Percentiles rank a stretch among this genome's conserved stretches.
phyloP scores from a whole-genome alignment of 2,329 filamentous ascomycete genomes.

The Dryadomyces sulphureus region DNA sequence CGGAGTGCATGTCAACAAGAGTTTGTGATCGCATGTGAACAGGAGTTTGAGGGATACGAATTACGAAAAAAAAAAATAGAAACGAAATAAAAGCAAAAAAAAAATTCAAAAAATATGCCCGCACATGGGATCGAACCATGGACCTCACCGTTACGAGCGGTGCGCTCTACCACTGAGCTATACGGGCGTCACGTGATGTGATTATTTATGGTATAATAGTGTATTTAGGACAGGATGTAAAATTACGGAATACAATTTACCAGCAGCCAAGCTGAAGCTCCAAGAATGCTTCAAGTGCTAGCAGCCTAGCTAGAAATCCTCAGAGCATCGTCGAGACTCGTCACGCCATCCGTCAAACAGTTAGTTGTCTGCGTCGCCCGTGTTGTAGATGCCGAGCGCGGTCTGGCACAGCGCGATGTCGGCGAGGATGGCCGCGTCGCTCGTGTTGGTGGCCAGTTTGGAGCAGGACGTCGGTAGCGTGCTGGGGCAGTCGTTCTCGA shows the following conservation, averaged over 20 bases:
- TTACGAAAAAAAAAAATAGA: not conserved
- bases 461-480: slow-evolving; percentile 8
- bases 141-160: too few relatives aligned
- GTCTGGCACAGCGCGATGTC: slow-evolving; percentile 6
- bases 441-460: not conserved
- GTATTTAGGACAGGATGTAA: too few relatives aligned
- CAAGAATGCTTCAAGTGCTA: too few relatives aligned
- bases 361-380: not conserved
- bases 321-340: not conserved
- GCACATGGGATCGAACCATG: too few relatives aligned
- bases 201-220: too few relatives aligned
- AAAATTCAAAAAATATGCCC: not conserved
- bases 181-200: too few relatives aligned
- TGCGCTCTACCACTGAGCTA: too few relatives aligned
- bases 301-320: not conserved
- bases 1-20: slow-evolving; percentile 29
- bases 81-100: not conserved
- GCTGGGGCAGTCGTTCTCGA: slow-evolving; percentile 6
- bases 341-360: slow-evolving; percentile 4
- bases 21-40: not conserved
- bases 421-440: not conserved
- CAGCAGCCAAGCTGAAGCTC: too few relatives aligned
- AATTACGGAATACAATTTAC: too few relatives aligned
- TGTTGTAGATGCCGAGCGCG: slow-evolving; percentile 7
- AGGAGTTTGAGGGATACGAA: not conserved